Evolutionary conservation across 208 protist species (phyloP).

Genomic region (Leishmania braziliensis): DNA sequence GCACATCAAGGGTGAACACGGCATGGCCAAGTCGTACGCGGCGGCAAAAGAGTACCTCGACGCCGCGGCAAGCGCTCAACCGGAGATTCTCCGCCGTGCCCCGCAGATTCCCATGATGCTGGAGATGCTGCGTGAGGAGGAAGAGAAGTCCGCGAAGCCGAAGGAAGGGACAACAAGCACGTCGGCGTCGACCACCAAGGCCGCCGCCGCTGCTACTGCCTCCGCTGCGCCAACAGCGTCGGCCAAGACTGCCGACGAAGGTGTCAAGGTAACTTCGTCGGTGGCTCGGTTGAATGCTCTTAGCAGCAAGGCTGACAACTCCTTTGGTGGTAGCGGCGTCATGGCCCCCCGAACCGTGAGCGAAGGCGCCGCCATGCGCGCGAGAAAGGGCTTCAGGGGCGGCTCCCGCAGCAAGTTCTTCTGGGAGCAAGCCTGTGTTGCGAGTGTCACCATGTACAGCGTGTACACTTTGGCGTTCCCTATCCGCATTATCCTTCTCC

Average conservation of each 20-base stretch:
- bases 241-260: conserved; percentile 17
- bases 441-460: conserved; percentile 53
- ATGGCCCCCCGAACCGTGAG: conserved; percentile 18
- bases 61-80: conserved; percentile 51
- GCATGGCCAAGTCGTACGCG: conserved; percentile 67
- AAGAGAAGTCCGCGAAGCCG: conserved; percentile 28
- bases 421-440: conserved; percentile 76
- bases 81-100: conserved; percentile 69
- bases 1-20: conserved; percentile 87
- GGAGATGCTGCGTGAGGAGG: conserved; percentile 66
- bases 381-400: conserved; percentile 33
- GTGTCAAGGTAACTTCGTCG: conserved; percentile 53
- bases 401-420: conserved; percentile 56
- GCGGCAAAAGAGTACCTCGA: conserved; percentile 81
- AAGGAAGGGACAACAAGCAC: conserved; percentile 6
- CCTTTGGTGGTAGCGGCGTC: conserved; percentile 7
- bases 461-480: conserved; percentile 83
- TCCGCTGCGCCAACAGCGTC: conserved; percentile 4
- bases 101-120: conserved; percentile 66
- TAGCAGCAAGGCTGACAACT: conserved; percentile 17
- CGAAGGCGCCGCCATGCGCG: conserved; percentile 28
- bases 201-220: background rate
- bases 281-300: conserved; percentile 63
- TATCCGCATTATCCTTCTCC: conserved; percentile 73
- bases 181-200: background rate